Evolutionary conservation across 1,284 basidiomycete genomes (phyloP).

Genomic region (Heterobasidion occidentale): DNA sequence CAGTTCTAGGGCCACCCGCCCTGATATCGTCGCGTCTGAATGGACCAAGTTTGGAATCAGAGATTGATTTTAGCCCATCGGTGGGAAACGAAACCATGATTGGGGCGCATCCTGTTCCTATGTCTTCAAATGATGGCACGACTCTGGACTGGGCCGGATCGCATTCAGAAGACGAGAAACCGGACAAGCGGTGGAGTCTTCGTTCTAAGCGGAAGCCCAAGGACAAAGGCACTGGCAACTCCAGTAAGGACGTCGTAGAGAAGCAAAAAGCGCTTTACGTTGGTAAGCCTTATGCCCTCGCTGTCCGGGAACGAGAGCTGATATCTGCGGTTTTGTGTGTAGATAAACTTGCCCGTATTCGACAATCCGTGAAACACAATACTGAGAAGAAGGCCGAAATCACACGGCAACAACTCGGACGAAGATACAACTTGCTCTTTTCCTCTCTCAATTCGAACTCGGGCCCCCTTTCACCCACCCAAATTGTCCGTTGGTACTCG

Average conservation of each 20-base stretch:
- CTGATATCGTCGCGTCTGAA: conserved; percentile 9
- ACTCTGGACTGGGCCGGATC: conserved; percentile 63
- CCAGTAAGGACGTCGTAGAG: conserved; percentile 33
- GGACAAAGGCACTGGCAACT: conserved; percentile 32
- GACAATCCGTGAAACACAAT: conserved; percentile 35
- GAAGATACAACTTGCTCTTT: conserved; percentile 53
- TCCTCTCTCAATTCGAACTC: conserved; percentile 24
- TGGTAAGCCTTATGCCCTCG: conserved; percentile 11
- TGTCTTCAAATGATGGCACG: conserved; percentile 55
- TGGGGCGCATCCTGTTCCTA: conserved; percentile 49
- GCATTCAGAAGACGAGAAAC: conserved; percentile 42
- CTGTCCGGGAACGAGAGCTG: not conserved
- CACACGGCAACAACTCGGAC: conserved; percentile 53
- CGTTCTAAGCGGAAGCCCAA: conserved; percentile 51
- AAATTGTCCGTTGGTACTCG: conserved; percentile 52
- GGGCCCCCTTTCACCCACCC: conserved; percentile 34
- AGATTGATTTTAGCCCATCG: conserved; percentile 69
- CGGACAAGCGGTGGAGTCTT: conserved; percentile 54
- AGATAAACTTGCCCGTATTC: conserved; percentile 56
- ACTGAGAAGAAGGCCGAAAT: conserved; percentile 60
- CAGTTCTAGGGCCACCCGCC: conserved; percentile 6
- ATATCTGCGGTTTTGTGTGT: not conserved
- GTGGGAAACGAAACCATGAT: conserved; percentile 29
- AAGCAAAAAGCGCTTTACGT: conserved; percentile 21
- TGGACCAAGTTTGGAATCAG: conserved; percentile 27